Evolutionary conservation across 768 basidiomycete species (phyloP), one percentile per base, ranked within the genome.

Genomic region (Lyophyllum semitale): DNA sequence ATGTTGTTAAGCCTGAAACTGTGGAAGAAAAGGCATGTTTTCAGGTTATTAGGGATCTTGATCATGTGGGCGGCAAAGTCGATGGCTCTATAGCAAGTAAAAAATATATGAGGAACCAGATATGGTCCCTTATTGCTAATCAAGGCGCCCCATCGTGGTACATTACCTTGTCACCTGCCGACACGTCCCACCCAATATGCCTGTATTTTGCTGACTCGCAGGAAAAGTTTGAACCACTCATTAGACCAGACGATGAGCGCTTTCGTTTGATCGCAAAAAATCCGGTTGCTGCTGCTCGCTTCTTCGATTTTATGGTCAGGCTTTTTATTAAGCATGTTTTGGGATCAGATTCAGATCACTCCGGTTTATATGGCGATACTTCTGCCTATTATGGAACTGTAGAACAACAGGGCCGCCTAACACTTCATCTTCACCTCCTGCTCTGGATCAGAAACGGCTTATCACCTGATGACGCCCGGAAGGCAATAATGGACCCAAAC

Each of bases 131-230:
- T 4, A 56, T 64, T 6, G 17, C 57, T 8, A 43, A 41, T 17
- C 49, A 60, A 22, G 70, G 72, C 11, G 66, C 71, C 2, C 71
- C 73, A 5, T 54, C 59, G 0, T 76, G 71, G 69, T 77, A 69
- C 43, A 69, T 77, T 0, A 75, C 75, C 1, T 63, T 74, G 46
- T 65, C 73, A 2, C 73, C 74, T 8, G 64, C 70, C 7, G 72
- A 74, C 55, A 59, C 53, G 3, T 55, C 55, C 6, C 67, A 73
- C 60, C 73, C 73, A 4, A 51, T 77, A 8, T 69, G 65, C 35
- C 35, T 75, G 12, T 75, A 76, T 49, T 71, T 54, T 62, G 72
- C 71, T 22, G 70, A 59, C 22, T 40, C 32, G 0, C 54, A 70
- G 2, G 44, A 62, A 25, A 57, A 48, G 5, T 71, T 72, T 48